These are phyloP conservation scores for Coemansia sp. DNA, from an alignment of 192 early-diverging fungal genomes.

Conservation along the genomic window DNA sequence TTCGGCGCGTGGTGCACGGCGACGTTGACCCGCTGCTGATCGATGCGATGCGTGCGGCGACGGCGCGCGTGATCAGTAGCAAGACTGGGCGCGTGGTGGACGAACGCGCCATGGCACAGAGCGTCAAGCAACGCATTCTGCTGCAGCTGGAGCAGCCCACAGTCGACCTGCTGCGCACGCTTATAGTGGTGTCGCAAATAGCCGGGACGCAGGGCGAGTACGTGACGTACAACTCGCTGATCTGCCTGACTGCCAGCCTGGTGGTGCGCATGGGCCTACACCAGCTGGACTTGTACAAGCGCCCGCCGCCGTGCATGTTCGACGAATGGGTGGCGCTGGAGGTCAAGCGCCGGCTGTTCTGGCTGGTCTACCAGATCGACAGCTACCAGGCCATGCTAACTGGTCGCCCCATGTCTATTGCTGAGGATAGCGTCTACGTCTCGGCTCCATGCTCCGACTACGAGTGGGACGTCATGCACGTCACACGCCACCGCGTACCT, in stretches of 20 bases:
- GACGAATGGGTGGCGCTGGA: constrained; percentile 49
- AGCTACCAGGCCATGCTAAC: constrained; percentile 57
- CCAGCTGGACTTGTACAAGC: constrained; percentile 44
- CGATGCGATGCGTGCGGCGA: constrained; percentile 49
- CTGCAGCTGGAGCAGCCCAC: constrained; percentile 38
- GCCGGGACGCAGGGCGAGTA: constrained; percentile 48
- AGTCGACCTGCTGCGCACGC: constrained; percentile 27
- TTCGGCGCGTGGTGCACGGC: constrained; percentile 41
- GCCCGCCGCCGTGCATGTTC: constrained; percentile 27
- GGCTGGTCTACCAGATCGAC: constrained; percentile 55
- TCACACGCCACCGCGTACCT: constrained; percentile 2
- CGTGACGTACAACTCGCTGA: constrained; percentile 54
- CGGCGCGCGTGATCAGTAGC: constrained; percentile 31
- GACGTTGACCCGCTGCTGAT: constrained; percentile 49
- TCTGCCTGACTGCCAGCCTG: constrained; percentile 47
- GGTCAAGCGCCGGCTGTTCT: constrained; percentile 45
- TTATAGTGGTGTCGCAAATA: constrained; percentile 49
- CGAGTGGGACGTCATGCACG: constrained; percentile 48
- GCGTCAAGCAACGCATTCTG: constrained; percentile 42
- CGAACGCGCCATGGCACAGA: constrained; percentile 31
- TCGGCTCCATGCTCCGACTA: constrained; percentile 51
- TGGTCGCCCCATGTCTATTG: constrained; percentile 43
- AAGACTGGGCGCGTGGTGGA: constrained; percentile 41
- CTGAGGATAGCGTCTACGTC: constrained; percentile 49
- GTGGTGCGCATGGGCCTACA: constrained; percentile 49